A percentile compares a stretch with the other conserved stretches of the same genome.
These are phyloP conservation scores for Trypanosoma platydactyli DNA, from an alignment of 208 protist species.

Conservation along the genomic window DNA sequence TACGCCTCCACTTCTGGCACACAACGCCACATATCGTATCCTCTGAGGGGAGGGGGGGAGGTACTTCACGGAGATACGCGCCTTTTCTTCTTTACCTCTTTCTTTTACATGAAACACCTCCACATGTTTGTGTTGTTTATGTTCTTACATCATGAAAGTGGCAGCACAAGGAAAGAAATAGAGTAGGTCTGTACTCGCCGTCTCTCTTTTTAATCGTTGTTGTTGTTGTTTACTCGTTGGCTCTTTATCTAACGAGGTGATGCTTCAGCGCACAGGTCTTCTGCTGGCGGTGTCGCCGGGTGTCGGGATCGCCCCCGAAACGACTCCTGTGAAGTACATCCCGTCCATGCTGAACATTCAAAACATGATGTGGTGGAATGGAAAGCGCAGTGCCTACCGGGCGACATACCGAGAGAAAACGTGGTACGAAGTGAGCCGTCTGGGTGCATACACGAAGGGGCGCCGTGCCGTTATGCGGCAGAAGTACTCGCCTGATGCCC, in stretches of 20 bases:
- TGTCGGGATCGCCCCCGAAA: conserved; percentile 86
- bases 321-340: conserved; percentile 90
- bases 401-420: conserved; percentile 80
- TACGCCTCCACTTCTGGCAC: too few species aligned
- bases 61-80: too few species aligned
- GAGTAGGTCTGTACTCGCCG: too few species aligned
- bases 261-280: conserved; percentile 40
- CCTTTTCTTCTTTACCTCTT: too few species aligned
- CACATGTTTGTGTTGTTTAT: too few species aligned
- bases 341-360: conserved; percentile 87
- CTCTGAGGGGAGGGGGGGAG: too few species aligned
- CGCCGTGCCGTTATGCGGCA: conserved; percentile 63
- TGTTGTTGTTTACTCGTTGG: too few species aligned
- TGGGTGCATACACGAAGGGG: conserved; percentile 58
- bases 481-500: conserved; percentile 74
- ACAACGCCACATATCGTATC: too few species aligned
- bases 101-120: too few species aligned
- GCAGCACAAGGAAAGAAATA: too few species aligned
- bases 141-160: too few species aligned
- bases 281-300: conserved; percentile 64
- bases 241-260: conserved; percentile 1
- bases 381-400: conserved; percentile 47
- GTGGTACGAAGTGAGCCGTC: conserved; percentile 68
- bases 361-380: conserved; percentile 84
- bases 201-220: too few species aligned